Percentiles rank a stretch among this genome's conserved stretches.
Conservation (phyloP, 2,329 filamentous ascomycete species). For the Cadophora malorum region DNA sequence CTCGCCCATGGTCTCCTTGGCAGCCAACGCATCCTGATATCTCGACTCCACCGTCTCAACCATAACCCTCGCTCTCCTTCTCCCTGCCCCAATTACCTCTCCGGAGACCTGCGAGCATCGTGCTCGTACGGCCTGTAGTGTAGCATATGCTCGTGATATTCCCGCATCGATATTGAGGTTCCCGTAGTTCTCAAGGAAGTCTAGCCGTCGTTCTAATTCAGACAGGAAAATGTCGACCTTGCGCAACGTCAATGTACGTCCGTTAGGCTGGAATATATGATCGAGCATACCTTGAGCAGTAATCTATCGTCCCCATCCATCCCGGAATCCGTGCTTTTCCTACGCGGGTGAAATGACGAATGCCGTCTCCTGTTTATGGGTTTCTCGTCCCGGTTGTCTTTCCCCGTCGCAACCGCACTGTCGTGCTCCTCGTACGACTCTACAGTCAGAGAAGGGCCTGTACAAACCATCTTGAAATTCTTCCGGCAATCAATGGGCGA, state of each 20-base stretch:
- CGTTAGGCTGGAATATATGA: conserved; percentile 19
- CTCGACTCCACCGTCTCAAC: conserved; percentile 89
- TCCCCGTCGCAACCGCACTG: conserved; percentile 34
- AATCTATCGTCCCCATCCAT: conserved; percentile 69
- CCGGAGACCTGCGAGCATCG: conserved; percentile 90
- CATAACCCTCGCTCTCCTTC: conserved; percentile 82
- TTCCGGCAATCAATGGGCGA: conserved; percentile 2
- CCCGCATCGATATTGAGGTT: conserved; percentile 84
- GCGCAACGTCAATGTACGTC: neutral
- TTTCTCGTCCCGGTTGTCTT: conserved; percentile 33
- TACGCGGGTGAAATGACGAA: conserved; percentile 60
- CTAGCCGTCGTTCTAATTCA: conserved; percentile 85
- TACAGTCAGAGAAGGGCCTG: conserved; percentile 44
- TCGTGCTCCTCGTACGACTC: conserved; percentile 42
- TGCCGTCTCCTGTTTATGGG: conserved; percentile 51
- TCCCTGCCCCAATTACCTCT: conserved; percentile 86
- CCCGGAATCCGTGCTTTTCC: conserved; percentile 63
- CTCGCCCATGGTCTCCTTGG: conserved; percentile 86
- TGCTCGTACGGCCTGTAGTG: conserved; percentile 83
- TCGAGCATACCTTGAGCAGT: conserved; percentile 57
- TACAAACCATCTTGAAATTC: conserved; percentile 42
- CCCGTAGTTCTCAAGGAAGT: conserved; percentile 87
- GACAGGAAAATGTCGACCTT: conserved; percentile 81
- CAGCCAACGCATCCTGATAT: conserved; percentile 85
- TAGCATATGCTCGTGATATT: conserved; percentile 83